A percentile compares a stretch with the other conserved stretches of the same genome.
phyloP scores from a whole-genome alignment of 2,329 filamentous ascomycete species.

The Colletotrichum tanaceti region DNA sequence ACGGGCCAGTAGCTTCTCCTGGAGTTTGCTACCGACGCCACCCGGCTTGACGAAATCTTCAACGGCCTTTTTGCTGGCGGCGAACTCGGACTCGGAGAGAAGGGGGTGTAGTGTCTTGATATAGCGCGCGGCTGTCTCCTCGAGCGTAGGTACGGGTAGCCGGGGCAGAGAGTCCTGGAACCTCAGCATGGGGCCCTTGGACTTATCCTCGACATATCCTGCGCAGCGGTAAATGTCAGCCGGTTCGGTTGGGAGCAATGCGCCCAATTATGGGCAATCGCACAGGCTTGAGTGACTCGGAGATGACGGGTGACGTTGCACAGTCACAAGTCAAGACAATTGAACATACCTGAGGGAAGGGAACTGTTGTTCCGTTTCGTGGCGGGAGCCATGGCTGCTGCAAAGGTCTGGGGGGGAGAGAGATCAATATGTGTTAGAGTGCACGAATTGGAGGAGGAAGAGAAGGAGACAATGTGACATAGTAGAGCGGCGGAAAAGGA shows the following conservation, averaged over 20 bases:
- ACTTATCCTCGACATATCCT: constrained; percentile 84
- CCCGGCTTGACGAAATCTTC: constrained; percentile 90
- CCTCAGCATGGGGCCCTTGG: constrained; percentile 83
- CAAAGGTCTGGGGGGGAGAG: constrained; percentile 37
- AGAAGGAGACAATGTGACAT: neutral
- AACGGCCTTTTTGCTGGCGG: constrained; percentile 83
- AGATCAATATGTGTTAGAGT: constrained; percentile 1
- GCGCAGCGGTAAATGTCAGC: constrained; percentile 23
- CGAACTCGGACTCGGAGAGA: constrained; percentile 74
- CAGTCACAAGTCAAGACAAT: neutral
- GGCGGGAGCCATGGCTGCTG: constrained; percentile 64
- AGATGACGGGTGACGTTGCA: neutral
- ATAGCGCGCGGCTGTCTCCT: constrained; percentile 84
- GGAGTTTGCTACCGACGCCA: constrained; percentile 82
- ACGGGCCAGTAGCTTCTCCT: constrained; percentile 85
- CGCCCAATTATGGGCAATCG: neutral
- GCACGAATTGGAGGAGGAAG: constrained; percentile 13
- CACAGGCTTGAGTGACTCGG: neutral
- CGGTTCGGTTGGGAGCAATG: neutral
- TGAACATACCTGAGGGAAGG: constrained; percentile 60
- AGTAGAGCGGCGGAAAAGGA: constrained; percentile 1
- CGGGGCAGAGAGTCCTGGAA: constrained; percentile 87
- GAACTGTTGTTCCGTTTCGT: constrained; percentile 68
- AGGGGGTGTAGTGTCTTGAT: constrained; percentile 83
- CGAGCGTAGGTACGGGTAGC: constrained; percentile 82